These are phyloP conservation scores for Vitis rupestris DNA, from an alignment of 164 flowering plant species.

Conservation along the genomic window DNA sequence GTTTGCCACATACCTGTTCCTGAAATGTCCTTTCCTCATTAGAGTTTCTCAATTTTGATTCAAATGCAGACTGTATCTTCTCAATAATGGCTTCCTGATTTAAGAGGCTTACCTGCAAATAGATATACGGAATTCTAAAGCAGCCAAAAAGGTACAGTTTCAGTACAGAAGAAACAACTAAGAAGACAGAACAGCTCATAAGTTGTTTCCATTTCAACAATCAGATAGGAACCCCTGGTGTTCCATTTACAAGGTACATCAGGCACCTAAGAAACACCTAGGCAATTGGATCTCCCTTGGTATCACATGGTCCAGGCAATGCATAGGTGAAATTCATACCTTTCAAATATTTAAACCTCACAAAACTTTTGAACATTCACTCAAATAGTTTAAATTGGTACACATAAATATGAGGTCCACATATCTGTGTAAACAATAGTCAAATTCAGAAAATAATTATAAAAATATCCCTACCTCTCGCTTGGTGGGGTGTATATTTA, in stretches of 20 bases:
- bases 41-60: constrained; percentile 69
- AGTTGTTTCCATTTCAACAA: neutral
- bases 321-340: neutral
- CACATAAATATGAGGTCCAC: no score
- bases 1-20: constrained; percentile 58
- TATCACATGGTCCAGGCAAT: neutral
- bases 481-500: constrained; percentile 96
- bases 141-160: no score
- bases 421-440: neutral
- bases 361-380: no score
- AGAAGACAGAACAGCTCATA: neutral
- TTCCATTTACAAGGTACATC: neutral
- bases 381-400: no score
- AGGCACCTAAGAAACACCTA: neutral
- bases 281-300: neutral
- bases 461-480: constrained; percentile 59
- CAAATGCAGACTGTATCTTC: constrained; percentile 75
- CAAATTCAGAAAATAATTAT: neutral
- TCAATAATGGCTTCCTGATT: constrained; percentile 88
- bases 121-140: neutral
- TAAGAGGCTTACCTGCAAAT: constrained; percentile 87
- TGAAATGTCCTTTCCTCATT: constrained; percentile 66
- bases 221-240: neutral
- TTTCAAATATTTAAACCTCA: no score
- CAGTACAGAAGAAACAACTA: no score